Evolutionary conservation across 345 rosid genomes (phyloP), one percentile per base, ranked within the genome.

Genomic region (Moricandia arvensis): DNA sequence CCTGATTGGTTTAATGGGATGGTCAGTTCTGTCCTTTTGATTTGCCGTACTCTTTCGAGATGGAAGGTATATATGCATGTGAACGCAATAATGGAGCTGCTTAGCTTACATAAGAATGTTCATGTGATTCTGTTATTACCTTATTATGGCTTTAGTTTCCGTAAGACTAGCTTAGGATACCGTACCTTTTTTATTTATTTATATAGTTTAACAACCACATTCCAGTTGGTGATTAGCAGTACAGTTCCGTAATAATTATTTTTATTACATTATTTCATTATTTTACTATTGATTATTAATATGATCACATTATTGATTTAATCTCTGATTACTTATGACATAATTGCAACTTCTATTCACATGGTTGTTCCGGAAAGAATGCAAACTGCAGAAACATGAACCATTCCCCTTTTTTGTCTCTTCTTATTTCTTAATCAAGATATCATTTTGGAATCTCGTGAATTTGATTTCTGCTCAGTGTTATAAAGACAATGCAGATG

Each of bases 111-210:
- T 62, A 7, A 69, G 18, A 61, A 26, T 51, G 18, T 53, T 47
- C 24, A 12, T 53, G 63, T 35, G 70, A 38, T 47, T 63, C 5
- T 70, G 71, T 11, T 55, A 34, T 47, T 41, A 30, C 45, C 13
- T 70, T 82, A 59, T 49, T 75, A 29, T 10, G 68, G 24, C 17
- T 45, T n/a, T 60, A 49, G 63, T 72, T 62, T 77, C 76, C 64
- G 58, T 77, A 37, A 69, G 64, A 80, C 37, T 27, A 69, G 61
- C 81, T 76, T 77, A 53, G 83, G 85, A 82, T 72, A 58, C 81
- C 45, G 74, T 79, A 68, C 79, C 49, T 68, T 27, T 65, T 34
- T 2, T 34, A 10, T 4, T 4, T 29, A 29, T 51, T 75, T 33
- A 53, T 27, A 27, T 76, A 62, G 75, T 76, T 76, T 69, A 63